phyloP scores from a whole-genome alignment of 805 yeast species.

The Candida maltosa region DNA sequence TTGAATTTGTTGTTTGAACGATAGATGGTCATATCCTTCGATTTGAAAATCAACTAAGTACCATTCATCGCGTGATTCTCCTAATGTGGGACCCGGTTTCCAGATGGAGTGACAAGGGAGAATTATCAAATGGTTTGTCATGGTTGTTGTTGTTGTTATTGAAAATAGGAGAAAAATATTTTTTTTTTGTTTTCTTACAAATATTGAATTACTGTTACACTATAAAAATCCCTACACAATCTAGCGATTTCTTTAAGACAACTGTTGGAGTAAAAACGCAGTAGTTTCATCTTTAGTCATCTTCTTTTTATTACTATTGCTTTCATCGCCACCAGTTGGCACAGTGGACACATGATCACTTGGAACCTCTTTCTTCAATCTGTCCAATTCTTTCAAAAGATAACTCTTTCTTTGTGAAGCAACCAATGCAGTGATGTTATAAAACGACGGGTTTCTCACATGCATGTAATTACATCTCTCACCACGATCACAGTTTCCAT shows the following conservation, averaged over 20 bases:
- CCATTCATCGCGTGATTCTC: slow-evolving; percentile 58
- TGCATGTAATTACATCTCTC: slow-evolving; percentile 88
- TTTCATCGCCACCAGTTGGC: no score
- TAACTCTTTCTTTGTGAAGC: slow-evolving; percentile 34
- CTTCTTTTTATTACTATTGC: neutral
- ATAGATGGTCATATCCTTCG: slow-evolving; percentile 65
- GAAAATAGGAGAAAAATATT: neutral
- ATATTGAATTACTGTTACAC: no score
- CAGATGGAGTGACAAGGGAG: slow-evolving; percentile 60
- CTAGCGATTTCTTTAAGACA: no score
- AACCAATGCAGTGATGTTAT: slow-evolving; percentile 38
- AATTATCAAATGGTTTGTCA: slow-evolving; percentile 22
- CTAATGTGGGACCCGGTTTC: slow-evolving; percentile 42
- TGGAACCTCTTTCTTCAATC: slow-evolving; percentile 8
- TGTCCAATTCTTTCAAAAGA: slow-evolving; percentile 13
- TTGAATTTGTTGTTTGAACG: slow-evolving; percentile 61
- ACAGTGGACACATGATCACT: no score
- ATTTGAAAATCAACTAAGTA: slow-evolving; percentile 60
- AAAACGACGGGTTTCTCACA: slow-evolving; percentile 51
- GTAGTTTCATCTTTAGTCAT: no score
- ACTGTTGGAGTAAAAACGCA: no score
- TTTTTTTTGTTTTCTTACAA: no score
- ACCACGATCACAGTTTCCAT: slow-evolving; percentile 67
- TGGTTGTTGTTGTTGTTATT: no score
- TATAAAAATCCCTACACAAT: no score